A percentile compares a stretch with the other conserved stretches of the same genome.
Conservation (phyloP, 1,139 yeast species). For the Pneumocystis canis region DNA sequence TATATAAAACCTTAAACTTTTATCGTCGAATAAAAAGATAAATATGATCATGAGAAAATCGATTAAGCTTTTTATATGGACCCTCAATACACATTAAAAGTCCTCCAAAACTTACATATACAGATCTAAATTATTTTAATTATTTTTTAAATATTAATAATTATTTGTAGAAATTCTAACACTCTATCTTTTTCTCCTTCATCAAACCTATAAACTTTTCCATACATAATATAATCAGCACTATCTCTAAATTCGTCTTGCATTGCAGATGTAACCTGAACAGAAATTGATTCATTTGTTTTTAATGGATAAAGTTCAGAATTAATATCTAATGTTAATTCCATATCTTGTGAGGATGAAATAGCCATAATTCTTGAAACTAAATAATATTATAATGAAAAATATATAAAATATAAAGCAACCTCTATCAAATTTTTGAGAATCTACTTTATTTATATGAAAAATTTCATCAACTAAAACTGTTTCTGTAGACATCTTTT, state of each 20-base stretch:
- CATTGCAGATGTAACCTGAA: conserved; percentile 69
- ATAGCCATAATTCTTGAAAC: conserved; percentile 81
- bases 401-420: neutral
- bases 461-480: conserved; percentile 90
- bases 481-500: conserved; percentile 20
- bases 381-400: neutral
- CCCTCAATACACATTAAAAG: conserved; percentile 89
- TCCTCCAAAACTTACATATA: conserved; percentile 92
- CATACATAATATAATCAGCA: conserved; percentile 96
- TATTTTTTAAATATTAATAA: no score
- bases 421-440: conserved; percentile 72
- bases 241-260: conserved; percentile 75
- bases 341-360: conserved; percentile 71
- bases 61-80: conserved; percentile 73
- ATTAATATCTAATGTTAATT: conserved; percentile 80
- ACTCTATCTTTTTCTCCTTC: conserved; percentile 56
- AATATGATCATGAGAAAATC: conserved; percentile 85
- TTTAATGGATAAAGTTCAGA: conserved; percentile 82
- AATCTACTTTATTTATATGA: conserved; percentile 69
- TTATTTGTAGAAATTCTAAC: conserved; percentile 19
- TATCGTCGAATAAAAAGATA: conserved; percentile 72
- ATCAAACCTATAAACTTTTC: conserved; percentile 93
- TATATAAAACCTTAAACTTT: neutral
- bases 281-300: conserved; percentile 66
- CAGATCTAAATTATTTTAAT: conserved; percentile 46